Percentiles rank a stretch among this genome's conserved stretches.
phyloP scores from a whole-genome alignment of 1,139 yeast genomes.

The Saccharomyces hybrid region DNA sequence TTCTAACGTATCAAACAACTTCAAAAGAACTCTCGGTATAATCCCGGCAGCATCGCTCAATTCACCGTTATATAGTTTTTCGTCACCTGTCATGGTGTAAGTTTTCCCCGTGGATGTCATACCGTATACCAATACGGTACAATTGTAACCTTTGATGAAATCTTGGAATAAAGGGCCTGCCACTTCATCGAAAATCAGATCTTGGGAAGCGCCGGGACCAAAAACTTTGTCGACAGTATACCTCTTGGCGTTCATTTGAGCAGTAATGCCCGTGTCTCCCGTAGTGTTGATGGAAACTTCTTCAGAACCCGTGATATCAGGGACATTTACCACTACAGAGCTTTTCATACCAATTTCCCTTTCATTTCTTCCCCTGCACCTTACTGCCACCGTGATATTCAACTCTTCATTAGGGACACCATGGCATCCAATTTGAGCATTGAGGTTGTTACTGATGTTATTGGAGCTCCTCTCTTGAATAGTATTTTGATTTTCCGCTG shows the following conservation, averaged over 20 bases:
- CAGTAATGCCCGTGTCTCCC: constrained; percentile 38
- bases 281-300: constrained; percentile 37
- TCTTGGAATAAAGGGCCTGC: constrained; percentile 61
- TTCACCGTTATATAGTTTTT: constrained; percentile 42
- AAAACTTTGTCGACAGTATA: constrained; percentile 68
- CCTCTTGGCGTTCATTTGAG: constrained; percentile 39
- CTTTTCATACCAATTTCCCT: constrained; percentile 66
- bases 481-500: background rate
- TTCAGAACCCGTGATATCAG: constrained; percentile 36
- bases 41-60: constrained; percentile 60
- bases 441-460: background rate
- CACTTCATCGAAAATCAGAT: constrained; percentile 48
- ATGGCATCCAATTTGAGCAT: background rate
- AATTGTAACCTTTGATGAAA: constrained; percentile 61
- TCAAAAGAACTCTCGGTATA: constrained; percentile 56
- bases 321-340: constrained; percentile 62
- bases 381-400: constrained; percentile 74
- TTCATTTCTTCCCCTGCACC: constrained; percentile 77
- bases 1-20: constrained; percentile 44
- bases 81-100: constrained; percentile 69
- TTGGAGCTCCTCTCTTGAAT: background rate
- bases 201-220: constrained; percentile 66
- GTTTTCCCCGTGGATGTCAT: constrained; percentile 81
- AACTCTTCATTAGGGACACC: constrained; percentile 18
- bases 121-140: constrained; percentile 70